phyloP scores from a whole-genome alignment of 768 basidiomycete species.

The Mycena leptocephala region DNA sequence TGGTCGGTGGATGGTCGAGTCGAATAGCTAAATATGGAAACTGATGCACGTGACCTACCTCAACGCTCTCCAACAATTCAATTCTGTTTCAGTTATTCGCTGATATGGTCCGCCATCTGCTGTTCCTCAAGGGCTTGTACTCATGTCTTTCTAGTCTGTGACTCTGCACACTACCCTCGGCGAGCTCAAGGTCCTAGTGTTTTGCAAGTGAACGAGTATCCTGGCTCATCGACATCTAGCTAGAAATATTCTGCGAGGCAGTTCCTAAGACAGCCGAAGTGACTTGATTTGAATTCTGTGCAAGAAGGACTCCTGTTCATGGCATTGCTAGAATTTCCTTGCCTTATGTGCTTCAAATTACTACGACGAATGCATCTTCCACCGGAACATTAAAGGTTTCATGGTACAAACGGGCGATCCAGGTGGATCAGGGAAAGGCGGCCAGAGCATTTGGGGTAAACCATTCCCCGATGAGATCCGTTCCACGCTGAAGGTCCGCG shows the following conservation, averaged over 20 bases:
- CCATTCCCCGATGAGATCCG: conserved; percentile 94
- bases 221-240: conserved; percentile 60
- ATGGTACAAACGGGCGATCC: conserved; percentile 97
- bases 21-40: too few relatives aligned
- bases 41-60: too few relatives aligned
- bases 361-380: conserved; percentile 90
- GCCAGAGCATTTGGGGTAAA: conserved; percentile 96
- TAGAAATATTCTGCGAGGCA: conserved; percentile 98
- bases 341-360: conserved; percentile 93
- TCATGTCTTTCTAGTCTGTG: conserved; percentile 76
- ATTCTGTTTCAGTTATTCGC: too few relatives aligned
- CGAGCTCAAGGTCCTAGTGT: conserved; percentile 88
- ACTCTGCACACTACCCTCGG: conserved; percentile 96
- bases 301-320: conserved; percentile 27
- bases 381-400: conserved; percentile 96
- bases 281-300: conserved; percentile 29
- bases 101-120: conserved; percentile 40
- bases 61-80: too few relatives aligned
- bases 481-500: conserved; percentile 90
- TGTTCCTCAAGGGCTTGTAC: conserved; percentile 33
- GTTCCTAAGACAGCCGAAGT: conserved; percentile 97
- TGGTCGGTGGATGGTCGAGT: not conserved
- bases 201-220: not conserved
- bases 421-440: conserved; percentile 93
- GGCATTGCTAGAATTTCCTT: conserved; percentile 85